These are phyloP conservation scores for Backusella morwellensis DNA, from an alignment of 192 early-diverging fungal genomes.

Conservation along the genomic window DNA sequence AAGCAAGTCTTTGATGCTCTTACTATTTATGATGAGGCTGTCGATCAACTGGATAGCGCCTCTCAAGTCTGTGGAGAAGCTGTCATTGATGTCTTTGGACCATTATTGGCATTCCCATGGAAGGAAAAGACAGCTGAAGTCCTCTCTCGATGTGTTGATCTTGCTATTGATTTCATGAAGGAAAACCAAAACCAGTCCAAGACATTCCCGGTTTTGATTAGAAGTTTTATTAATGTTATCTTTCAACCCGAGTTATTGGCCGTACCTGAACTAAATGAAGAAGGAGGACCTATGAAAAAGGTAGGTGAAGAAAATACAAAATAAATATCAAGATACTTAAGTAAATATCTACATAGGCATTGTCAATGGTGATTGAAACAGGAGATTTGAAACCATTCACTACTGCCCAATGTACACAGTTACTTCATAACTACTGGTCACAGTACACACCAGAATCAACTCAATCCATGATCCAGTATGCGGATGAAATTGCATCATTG, in stretches of 20 bases:
- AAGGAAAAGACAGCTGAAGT: slow-evolving; percentile 19
- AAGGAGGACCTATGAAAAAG: slow-evolving; percentile 35
- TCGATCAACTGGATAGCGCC: slow-evolving; percentile 31
- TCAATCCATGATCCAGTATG: slow-evolving; percentile 23
- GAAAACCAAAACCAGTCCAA: slow-evolving; percentile 26
- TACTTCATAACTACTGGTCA: slow-evolving; percentile 30
- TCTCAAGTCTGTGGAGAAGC: slow-evolving; percentile 25
- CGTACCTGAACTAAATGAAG: slow-evolving; percentile 17
- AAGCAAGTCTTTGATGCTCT: slow-evolving; percentile 13
- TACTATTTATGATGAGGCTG: slow-evolving; percentile 18
- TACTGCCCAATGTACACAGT: slow-evolving; percentile 13
- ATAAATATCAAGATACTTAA: neutral
- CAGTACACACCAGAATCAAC: slow-evolving; percentile 13
- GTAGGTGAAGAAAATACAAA: slow-evolving; percentile 3
- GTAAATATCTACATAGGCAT: slow-evolving; percentile 12
- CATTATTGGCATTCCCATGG: slow-evolving; percentile 21
- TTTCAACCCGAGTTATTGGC: slow-evolving; percentile 27
- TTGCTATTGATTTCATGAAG: slow-evolving; percentile 23
- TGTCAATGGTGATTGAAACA: slow-evolving; percentile 17
- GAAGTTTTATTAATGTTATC: slow-evolving; percentile 20
- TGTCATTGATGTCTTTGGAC: slow-evolving; percentile 19
- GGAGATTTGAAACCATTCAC: slow-evolving; percentile 30
- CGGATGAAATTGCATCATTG: slow-evolving; percentile 28
- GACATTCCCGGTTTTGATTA: slow-evolving; percentile 23
- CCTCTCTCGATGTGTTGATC: slow-evolving; percentile 20